These are phyloP conservation scores for Exserohilum turcica DNA, from an alignment of 2,329 filamentous ascomycete species.

Conservation along the genomic window DNA sequence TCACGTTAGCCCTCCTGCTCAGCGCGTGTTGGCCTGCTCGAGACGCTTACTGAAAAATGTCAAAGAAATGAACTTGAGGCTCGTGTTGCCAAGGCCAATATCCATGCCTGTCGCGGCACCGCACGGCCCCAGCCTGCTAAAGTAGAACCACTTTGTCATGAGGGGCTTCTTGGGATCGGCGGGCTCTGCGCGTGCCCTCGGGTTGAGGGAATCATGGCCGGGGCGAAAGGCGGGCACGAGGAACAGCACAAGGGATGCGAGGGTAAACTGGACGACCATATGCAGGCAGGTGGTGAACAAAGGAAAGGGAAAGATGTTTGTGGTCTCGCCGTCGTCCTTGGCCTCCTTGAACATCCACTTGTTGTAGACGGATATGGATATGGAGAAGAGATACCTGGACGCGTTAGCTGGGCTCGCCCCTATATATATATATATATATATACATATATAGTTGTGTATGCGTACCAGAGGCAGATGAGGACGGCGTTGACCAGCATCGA, in stretches of 20 bases:
- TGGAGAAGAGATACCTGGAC: conserved; percentile 74
- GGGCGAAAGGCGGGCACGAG: conserved; percentile 83
- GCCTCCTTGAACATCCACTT: conserved; percentile 95
- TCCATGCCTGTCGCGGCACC: conserved; percentile 92
- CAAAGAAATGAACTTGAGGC: conserved; percentile 91
- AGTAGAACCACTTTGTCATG: conserved; percentile 89
- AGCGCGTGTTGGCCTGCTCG: neutral
- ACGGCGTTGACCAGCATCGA: conserved; percentile 73
- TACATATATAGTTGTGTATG: too few species aligned
- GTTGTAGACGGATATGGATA: conserved; percentile 84
- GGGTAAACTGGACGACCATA: conserved; percentile 87
- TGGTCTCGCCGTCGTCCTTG: conserved; percentile 41
- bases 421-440: neutral
- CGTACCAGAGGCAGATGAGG: conserved; percentile 83
- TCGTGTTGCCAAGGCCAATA: conserved; percentile 94
- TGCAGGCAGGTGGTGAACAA: conserved; percentile 94
- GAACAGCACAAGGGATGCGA: conserved; percentile 78
- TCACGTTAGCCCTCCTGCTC: conserved; percentile 22
- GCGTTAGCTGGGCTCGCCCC: conserved; percentile 18
- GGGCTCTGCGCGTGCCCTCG: conserved; percentile 37
- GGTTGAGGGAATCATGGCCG: conserved; percentile 52
- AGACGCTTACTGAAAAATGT: conserved; percentile 77
- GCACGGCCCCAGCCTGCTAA: conserved; percentile 89
- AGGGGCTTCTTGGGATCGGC: conserved; percentile 59
- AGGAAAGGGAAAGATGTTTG: conserved; percentile 82